These are phyloP conservation scores for Suhomyces chickasaworum DNA, from an alignment of 1,139 yeast species.

Conservation along the genomic window DNA sequence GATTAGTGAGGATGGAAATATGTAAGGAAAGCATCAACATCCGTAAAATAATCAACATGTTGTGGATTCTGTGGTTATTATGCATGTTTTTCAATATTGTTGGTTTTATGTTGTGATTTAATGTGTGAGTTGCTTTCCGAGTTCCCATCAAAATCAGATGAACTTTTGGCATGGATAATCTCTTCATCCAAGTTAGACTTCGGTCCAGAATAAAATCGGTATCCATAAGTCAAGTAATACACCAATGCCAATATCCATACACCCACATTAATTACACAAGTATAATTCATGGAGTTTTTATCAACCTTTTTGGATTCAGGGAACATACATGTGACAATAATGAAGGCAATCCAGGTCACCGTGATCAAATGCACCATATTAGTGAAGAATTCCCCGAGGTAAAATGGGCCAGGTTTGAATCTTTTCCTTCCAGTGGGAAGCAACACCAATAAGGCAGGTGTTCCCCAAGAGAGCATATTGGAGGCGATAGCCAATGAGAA, in stretches of 20 bases:
- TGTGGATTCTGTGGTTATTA: too few species aligned
- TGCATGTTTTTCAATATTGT: too few species aligned
- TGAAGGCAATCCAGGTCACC: slow-evolving; percentile 31
- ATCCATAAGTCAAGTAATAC: slow-evolving; percentile 29
- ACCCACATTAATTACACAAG: slow-evolving; percentile 38
- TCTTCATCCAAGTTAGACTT: slow-evolving; percentile 32
- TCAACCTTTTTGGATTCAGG: slow-evolving; percentile 33
- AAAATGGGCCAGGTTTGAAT: slow-evolving; percentile 34
- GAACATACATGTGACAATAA: slow-evolving; percentile 43
- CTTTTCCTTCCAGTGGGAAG: slow-evolving; percentile 45
- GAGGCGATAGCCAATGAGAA: slow-evolving; percentile 53
- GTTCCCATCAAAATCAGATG: background rate
- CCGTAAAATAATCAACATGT: too few species aligned
- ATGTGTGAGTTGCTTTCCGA: background rate
- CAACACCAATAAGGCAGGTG: slow-evolving; percentile 42
- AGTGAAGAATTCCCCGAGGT: slow-evolving; percentile 30
- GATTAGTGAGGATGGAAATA: too few species aligned
- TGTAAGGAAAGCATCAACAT: too few species aligned
- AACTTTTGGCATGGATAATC: background rate
- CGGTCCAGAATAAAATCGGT: slow-evolving; percentile 34
- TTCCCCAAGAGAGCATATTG: slow-evolving; percentile 44
- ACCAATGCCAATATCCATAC: slow-evolving; percentile 34
- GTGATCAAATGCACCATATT: slow-evolving; percentile 28
- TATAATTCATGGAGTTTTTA: slow-evolving; percentile 38
- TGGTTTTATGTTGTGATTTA: too few species aligned